Evolutionary conservation across 768 basidiomycete genomes (phyloP), one percentile per base, ranked within the genome.

Genomic region (Leucosporidium scottii): DNA sequence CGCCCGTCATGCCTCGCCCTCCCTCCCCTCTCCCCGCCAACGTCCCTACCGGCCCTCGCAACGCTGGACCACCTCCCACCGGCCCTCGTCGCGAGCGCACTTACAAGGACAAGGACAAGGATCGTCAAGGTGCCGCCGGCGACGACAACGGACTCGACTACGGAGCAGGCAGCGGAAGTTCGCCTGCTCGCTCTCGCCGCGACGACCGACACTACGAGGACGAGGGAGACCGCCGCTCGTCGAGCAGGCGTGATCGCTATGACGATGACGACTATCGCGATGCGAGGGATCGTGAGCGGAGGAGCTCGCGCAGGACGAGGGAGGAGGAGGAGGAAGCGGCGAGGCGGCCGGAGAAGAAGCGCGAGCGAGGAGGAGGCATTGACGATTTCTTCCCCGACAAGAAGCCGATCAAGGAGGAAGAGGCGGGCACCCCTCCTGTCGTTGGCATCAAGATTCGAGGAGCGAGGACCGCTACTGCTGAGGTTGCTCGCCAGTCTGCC

Each of bases 41-140:
- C 58, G 54, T 66, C 30, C 69, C 69, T 8, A 70, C 69, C 4
- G 69, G 69, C 13, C 69, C 69, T 36, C 61, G 57, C 51, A 39
- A 58, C 61, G 53, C 61, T 31, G 27, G 15, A 48, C 44, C 21
- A 55, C 53, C 8, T 61, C 62, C n/a, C 6, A 64, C 64, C 15
- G 47, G 17, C 39, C 39, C 39, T 34, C 61, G 58, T 9, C 48
- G 66, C 15, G 47, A 61, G 4, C 61, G 58, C 8, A 36, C 65
- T 3, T 70, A 70, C 59, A 62, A 62, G 39, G 65, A 70, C 63
- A 70, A 70, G 62, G 69, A 70, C 61, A 66, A 66, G 51, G 69
- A 70, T 47, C 69, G 69, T 0, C 31, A 53, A 27, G 51, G 31
- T n/a, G 61, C 58, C 30, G 27, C 10, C 20, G 55, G 53, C 21